phyloP scores from a whole-genome alignment of 352 stramenopile genomes.

The Phytophthora citricola region DNA sequence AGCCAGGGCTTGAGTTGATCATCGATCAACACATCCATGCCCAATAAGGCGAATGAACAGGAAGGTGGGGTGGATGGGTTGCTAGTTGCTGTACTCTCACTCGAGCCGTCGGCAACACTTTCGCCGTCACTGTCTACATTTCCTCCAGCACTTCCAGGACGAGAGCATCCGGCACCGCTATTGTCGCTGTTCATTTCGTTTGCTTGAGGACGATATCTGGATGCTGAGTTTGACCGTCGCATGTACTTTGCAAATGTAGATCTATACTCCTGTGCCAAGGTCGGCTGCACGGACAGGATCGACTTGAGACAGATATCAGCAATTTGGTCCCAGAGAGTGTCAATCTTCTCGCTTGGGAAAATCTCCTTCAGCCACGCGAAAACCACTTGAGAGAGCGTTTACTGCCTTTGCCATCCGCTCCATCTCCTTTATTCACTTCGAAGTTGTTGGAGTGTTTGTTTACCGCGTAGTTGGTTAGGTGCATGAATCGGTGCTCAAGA shows the following conservation, averaged over 20 bases:
- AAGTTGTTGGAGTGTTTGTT: conserved; percentile 93
- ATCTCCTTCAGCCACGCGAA: conserved; percentile 87
- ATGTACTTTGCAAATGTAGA: conserved; percentile 89
- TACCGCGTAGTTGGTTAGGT: conserved; percentile 93
- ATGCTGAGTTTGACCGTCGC: conserved; percentile 54
- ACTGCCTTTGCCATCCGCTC: conserved; percentile 71
- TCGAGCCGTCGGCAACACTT: conserved; percentile 8
- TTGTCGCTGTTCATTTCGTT: conserved; percentile 14
- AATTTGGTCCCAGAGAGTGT: conserved; percentile 92
- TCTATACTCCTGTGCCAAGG: conserved; percentile 93
- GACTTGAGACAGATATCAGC: conserved; percentile 95
- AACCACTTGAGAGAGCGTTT: conserved; percentile 94
- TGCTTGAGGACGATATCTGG: conserved; percentile 23
- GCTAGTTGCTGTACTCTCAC: conserved; percentile 3
- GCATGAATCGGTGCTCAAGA: conserved; percentile 91
- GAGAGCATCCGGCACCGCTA: conserved; percentile 14
- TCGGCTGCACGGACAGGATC: conserved; percentile 93
- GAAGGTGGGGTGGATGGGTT: conserved; percentile 34
- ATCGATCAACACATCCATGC: conserved; percentile 97
- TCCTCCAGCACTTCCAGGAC: conserved; percentile 33
- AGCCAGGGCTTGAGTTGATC: conserved; percentile 95
- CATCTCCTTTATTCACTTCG: conserved; percentile 76
- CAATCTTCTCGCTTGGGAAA: conserved; percentile 66
- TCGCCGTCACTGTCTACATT: conserved; percentile 8
- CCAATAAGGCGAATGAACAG: conserved; percentile 93